Evolutionary conservation across 306 rosid genomes (phyloP).

Genomic region (Malus sylvestris): DNA sequence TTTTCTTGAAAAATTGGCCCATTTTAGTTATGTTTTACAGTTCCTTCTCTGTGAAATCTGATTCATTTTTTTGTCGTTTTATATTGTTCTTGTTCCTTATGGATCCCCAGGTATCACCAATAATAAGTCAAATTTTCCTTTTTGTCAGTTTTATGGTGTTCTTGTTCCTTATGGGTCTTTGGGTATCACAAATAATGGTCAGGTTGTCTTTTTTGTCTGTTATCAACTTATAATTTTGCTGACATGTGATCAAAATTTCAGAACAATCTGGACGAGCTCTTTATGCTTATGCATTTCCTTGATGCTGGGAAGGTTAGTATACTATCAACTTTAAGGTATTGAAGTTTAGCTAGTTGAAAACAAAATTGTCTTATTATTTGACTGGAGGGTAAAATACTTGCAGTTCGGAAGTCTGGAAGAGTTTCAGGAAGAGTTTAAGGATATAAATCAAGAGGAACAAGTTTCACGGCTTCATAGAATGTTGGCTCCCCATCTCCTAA

Average conservation of each 20-base stretch:
- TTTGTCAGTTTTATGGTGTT: not conserved
- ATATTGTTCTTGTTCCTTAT: not conserved
- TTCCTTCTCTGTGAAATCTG: not conserved
- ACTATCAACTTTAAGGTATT: constrained; percentile 10
- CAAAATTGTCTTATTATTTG: constrained; percentile 9
- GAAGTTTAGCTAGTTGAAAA: constrained; percentile 6
- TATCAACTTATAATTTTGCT: not conserved
- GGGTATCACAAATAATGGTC: not conserved
- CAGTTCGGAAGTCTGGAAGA: constrained; percentile 97
- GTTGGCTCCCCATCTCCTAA: constrained; percentile 94
- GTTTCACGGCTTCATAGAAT: constrained; percentile 90
- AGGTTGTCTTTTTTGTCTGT: not conserved
- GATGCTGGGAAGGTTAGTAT: constrained; percentile 95
- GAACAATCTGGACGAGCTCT: constrained; percentile 96
- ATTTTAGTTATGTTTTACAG: not conserved
- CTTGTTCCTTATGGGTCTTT: not conserved
- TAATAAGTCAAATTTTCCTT: constrained; percentile 5
- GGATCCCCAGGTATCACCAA: not conserved
- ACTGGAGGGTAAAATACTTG: constrained; percentile 16
- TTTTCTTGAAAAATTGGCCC: not conserved
- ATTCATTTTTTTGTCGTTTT: not conserved
- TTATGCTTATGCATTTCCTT: constrained; percentile 99
- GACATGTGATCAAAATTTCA: constrained; percentile 41
- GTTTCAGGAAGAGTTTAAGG: constrained; percentile 95
- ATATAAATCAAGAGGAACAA: constrained; percentile 98